A percentile compares a stretch with the other conserved stretches of the same genome.
Conservation (phyloP, 106 monocot genomes). For the Allium cepa region DNA sequence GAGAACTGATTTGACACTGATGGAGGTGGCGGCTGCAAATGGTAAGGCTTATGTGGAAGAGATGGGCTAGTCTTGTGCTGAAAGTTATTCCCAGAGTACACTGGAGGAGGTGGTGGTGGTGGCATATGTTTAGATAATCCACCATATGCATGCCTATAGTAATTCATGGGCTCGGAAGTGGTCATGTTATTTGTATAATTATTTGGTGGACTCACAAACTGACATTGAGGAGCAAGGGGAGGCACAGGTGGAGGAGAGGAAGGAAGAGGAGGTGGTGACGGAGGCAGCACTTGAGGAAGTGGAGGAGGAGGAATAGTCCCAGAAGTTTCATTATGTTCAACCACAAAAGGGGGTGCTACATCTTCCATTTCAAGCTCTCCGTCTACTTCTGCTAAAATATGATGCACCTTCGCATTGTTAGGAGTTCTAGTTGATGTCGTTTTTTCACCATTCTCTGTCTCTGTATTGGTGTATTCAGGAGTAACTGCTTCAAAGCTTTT, state of each 20-base stretch:
- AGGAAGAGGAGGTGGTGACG: constrained; percentile 74
- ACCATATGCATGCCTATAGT: constrained; percentile 36
- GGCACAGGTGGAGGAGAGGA: constrained; percentile 16
- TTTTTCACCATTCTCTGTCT: constrained; percentile 19
- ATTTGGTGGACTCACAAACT: constrained; percentile 10
- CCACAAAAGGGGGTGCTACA: constrained; percentile 61
- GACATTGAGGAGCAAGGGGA: constrained; percentile 9
- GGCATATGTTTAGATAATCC: constrained; percentile 34
- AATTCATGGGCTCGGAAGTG: constrained; percentile 19
- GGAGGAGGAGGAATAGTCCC: neutral
- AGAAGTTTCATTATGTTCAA: constrained; percentile 13
- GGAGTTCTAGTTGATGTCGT: constrained; percentile 7
- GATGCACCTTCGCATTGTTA: constrained; percentile 38
- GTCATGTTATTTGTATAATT: constrained; percentile 11
- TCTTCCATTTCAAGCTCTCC: constrained; percentile 99
- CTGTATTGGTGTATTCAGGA: constrained; percentile 37
- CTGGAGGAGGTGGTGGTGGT: constrained; percentile 21
- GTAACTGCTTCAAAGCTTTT: constrained; percentile 75
- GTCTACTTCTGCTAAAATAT: constrained; percentile 89
- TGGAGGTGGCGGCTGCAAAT: constrained; percentile 59
- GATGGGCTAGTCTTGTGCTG: constrained; percentile 13
- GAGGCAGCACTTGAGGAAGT: constrained; percentile 32
- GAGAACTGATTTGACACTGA: constrained; percentile 75
- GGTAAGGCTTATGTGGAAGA: constrained; percentile 35
- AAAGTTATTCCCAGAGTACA: constrained; percentile 26